Percentiles rank a stretch among this genome's conserved stretches.
phyloP scores from a whole-genome alignment of 169 alveolate species.

The Plasmodium berghei region DNA sequence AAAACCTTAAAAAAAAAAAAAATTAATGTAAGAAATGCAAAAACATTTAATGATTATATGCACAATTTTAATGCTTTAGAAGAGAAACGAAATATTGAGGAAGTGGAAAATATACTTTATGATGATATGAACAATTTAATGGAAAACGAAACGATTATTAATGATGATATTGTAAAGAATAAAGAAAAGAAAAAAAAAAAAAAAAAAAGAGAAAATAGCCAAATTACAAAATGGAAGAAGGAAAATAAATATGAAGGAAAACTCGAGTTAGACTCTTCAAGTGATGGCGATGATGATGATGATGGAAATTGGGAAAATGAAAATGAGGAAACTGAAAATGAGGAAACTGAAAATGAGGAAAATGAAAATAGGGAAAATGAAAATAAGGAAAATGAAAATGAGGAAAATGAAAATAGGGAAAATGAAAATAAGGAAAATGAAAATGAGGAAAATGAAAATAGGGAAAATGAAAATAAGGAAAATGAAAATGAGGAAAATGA shows the following conservation, averaged over 20 bases:
- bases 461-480: background rate
- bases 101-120: slow-evolving; percentile 28
- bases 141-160: background rate
- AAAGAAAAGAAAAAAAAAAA: slow-evolving; percentile 6
- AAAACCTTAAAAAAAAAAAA: slow-evolving; percentile 23
- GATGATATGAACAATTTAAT: background rate
- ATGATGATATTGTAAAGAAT: background rate
- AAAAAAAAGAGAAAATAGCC: background rate
- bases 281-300: background rate
- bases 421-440: background rate
- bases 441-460: background rate
- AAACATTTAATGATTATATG: slow-evolving; percentile 38
- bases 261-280: background rate
- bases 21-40: slow-evolving; percentile 55
- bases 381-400: background rate
- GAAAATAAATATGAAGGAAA: background rate
- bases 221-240: background rate
- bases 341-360: background rate
- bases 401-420: too few relatives aligned
- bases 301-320: background rate
- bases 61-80: slow-evolving; percentile 20
- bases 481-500: background rate
- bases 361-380: background rate
- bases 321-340: background rate
- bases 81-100: slow-evolving; percentile 28